Base-by-base conservation (phyloP, 2,329 filamentous ascomycete genomes). In the Colletotrichum ledebouriae region DNA sequence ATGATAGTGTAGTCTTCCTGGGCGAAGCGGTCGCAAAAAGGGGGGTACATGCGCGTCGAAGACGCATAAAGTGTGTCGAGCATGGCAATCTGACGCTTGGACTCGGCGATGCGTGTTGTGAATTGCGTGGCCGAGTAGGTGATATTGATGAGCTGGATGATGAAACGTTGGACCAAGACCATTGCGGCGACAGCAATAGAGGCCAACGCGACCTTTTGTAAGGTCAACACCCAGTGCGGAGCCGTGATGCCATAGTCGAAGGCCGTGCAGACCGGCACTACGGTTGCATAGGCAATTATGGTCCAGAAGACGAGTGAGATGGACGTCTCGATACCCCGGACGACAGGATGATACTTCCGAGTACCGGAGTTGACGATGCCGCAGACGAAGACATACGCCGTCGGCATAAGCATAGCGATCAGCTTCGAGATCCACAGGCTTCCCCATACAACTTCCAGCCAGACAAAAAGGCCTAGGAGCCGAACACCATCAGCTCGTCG, bases 111-210 rank as follows among this genome's bases (percentile, higher is more conserved):
- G n/a, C 63, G 57, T 3, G 17, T 50, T n/a, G 25, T 62, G 63
- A 61, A 41, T 22, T 63, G 57, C 29, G 33, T 67, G 33, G 44
- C 57, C 5, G 63, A 61, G 39, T 67, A 61, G 15, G 57, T 60
- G 22, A 67, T 41, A 37, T 67, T 65, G 55, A 65, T 65, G 37
- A 49, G 47, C 37, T 56, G 63, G 10, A 63, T 67, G 42, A 67
- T 11, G 29, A 63, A 57, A 13, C 59, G 17, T 13, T 67, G 47
- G 15, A 67, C 25, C 6, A 67, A 44, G 22, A 67, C 42, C 55
- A 67, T 59, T 9, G 59, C 56, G 6, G 62, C 41, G 12, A 65
- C 56, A 10, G 55, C 37, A 6, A 65, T 65, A 17, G 56, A 65
- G 37, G 56, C 62, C 37, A 65, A 22, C 2, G 13, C 17, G 20